These are phyloP conservation scores for Lobosporangium transversale DNA, from an alignment of 192 early-diverging fungal genomes.

Conservation along the genomic window DNA sequence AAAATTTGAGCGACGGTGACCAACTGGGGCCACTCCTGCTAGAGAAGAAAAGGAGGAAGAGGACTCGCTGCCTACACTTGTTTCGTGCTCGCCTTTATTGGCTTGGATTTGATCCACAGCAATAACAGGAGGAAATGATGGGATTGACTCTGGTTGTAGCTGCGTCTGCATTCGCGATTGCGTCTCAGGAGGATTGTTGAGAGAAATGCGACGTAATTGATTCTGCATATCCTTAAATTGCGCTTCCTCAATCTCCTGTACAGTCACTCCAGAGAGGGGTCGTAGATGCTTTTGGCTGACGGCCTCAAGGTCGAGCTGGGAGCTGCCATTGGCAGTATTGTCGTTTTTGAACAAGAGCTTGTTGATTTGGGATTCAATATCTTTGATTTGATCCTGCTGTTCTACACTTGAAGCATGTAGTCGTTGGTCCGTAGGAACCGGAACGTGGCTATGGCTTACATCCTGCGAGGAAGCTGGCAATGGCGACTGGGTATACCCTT, in stretches of 20 bases:
- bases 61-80: too few relatives aligned
- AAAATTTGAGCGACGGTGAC: constrained; percentile 3
- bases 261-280: constrained; percentile 10
- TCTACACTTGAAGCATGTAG: not conserved
- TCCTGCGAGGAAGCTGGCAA: too few relatives aligned
- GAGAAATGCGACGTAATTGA: constrained; percentile 20
- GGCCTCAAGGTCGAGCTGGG: not conserved
- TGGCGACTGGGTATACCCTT: not conserved
- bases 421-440: not conserved
- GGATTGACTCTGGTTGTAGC: too few relatives aligned
- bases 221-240: constrained; percentile 20
- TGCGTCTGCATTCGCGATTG: not conserved
- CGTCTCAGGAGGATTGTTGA: constrained; percentile 18
- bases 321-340: not conserved
- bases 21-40: too few relatives aligned
- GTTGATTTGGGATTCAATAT: constrained; percentile 42
- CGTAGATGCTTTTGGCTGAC: not conserved
- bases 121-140: not conserved
- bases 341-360: constrained; percentile 29
- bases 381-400: constrained; percentile 23
- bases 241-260: constrained; percentile 43
- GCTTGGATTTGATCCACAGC: too few relatives aligned
- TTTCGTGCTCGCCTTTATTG: too few relatives aligned
- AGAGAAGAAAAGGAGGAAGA: too few relatives aligned
- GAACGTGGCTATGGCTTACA: not conserved